phyloP scores from a whole-genome alignment of 495 filamentous ascomycete genomes.

The Lasiosphaeria hispida region DNA sequence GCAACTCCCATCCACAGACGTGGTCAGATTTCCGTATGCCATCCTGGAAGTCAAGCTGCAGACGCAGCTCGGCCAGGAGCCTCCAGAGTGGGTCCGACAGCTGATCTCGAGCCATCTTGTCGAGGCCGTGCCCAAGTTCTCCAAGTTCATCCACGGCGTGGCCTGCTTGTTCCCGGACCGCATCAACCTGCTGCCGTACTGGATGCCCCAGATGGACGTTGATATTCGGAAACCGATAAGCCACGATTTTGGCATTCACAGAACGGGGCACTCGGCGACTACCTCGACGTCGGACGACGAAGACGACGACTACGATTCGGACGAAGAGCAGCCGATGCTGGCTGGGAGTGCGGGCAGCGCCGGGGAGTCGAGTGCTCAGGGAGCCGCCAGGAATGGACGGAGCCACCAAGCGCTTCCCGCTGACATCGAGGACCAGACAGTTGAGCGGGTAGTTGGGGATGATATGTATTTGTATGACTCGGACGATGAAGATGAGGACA shows the following conservation, averaged over 20 bases:
- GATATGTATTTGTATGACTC: slow-evolving; percentile 92
- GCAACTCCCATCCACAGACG: slow-evolving; percentile 78
- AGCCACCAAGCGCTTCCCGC: slow-evolving; percentile 28
- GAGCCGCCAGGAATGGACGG: slow-evolving; percentile 40
- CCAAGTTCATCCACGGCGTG: slow-evolving; percentile 97
- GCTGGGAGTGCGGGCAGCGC: slow-evolving; percentile 19
- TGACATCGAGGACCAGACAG: slow-evolving; percentile 50
- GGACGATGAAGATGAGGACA: slow-evolving; percentile 46
- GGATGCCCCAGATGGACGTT: slow-evolving; percentile 97
- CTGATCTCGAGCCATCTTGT: slow-evolving; percentile 90
- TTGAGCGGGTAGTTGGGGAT: slow-evolving; percentile 47
- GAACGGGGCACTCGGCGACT: slow-evolving; percentile 68
- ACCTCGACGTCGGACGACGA: slow-evolving; percentile 76
- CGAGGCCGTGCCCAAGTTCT: slow-evolving; percentile 97
- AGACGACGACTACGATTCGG: slow-evolving; percentile 57
- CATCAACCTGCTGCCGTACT: slow-evolving; percentile 91
- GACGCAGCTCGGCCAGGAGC: slow-evolving; percentile 94
- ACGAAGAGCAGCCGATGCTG: slow-evolving; percentile 45
- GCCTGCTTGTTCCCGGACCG: slow-evolving; percentile 81
- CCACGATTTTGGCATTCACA: slow-evolving; percentile 83
- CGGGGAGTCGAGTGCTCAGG: slow-evolving; percentile 34
- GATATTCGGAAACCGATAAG: slow-evolving; percentile 93
- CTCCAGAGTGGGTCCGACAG: slow-evolving; percentile 93
- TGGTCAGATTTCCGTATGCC: slow-evolving; percentile 92
- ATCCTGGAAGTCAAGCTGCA: slow-evolving; percentile 97